These are phyloP conservation scores for Fagopyrum esculentum DNA, from an alignment of 148 eudicot species.

Conservation along the genomic window DNA sequence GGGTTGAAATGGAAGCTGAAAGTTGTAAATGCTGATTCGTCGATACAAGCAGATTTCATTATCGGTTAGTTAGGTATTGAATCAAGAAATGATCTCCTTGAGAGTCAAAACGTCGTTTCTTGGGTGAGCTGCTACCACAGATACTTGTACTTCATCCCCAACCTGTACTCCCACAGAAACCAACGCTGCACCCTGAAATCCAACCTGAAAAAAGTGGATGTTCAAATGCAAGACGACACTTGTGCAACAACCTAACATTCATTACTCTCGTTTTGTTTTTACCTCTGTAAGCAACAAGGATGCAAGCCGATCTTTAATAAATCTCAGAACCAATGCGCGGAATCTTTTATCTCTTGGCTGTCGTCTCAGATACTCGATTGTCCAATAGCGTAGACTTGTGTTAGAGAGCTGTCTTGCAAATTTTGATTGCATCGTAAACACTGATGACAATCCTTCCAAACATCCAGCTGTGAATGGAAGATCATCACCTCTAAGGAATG, in stretches of 20 bases:
- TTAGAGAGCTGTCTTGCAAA: slow-evolving; percentile 50
- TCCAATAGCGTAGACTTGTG: slow-evolving; percentile 86
- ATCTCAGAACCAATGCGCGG: slow-evolving; percentile 78
- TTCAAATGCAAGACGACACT: slow-evolving; percentile 14
- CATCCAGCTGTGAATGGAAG: slow-evolving; percentile 79
- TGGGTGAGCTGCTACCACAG: slow-evolving; percentile 76
- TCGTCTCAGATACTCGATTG: slow-evolving; percentile 71
- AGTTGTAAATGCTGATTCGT: not conserved
- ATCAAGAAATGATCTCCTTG: slow-evolving; percentile 36
- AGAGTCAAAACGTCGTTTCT: slow-evolving; percentile 66
- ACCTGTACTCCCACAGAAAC: slow-evolving; percentile 64
- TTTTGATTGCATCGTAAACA: slow-evolving; percentile 57
- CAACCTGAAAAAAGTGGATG: slow-evolving; percentile 44
- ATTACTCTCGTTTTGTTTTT: slow-evolving; percentile 14
- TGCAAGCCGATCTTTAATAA: slow-evolving; percentile 82
- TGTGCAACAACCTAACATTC: not conserved
- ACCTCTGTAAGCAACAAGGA: slow-evolving; percentile 85
- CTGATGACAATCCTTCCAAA: slow-evolving; percentile 73
- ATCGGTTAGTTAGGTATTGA: not conserved
- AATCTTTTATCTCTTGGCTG: slow-evolving; percentile 63
- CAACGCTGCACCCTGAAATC: slow-evolving; percentile 78
- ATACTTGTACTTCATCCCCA: slow-evolving; percentile 78
- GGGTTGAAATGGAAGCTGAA: too few relatives aligned
- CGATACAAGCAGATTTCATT: not conserved
- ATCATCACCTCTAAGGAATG: slow-evolving; percentile 72